Base-by-base conservation (phyloP, 257 asterid genomes). In the Penstemon davidsonii region DNA sequence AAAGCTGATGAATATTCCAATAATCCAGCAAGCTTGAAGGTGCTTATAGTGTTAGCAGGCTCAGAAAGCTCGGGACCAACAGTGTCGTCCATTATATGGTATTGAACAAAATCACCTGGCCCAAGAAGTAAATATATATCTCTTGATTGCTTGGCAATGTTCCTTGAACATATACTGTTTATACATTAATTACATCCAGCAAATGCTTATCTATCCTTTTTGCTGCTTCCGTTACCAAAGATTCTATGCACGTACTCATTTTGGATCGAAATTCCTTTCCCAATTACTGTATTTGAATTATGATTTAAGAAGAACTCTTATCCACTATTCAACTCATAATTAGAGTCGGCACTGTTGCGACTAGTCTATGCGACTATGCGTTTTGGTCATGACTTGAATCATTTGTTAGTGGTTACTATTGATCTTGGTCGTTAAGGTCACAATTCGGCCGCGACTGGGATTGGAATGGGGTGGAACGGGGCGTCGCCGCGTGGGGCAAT, bases 21-120 rank as follows among this genome's bases (percentile, higher is more conserved):
- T 57, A 87, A 69, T 39, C 97, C 97, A 0, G 96, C 96, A 67
- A 94, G 93, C 86, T 91, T 88, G 85, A 94, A 94, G 38, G 99
- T 75, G 78, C 99, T 94, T 66, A 91, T 94, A 58, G 95, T 82
- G 76, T 91, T 94, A 79, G 99, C 99, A 1, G 98, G 91, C 84
- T 94, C 96, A 42, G 96, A 87, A 50, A 94, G 87, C 73, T 94
- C 98, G 0, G 96, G 91, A 15, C 99, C 99, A 60, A 91, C 93
- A 57, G 82, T 86, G 78, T 91, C 98, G 78, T 91, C 98, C 99
- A 94, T 94, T 60, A 94, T n/a, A n/a, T n/a, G 83, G 80, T 91
- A 94, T 75, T 94, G 99, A 53, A 94, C 99, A 71, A 94, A 94
- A 76, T 94, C 99, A 66, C 99, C 99, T 78, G 86, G 99, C 67